Conservation (phyloP, 176 grass and related monocot species). For the Carex littledalei region DNA sequence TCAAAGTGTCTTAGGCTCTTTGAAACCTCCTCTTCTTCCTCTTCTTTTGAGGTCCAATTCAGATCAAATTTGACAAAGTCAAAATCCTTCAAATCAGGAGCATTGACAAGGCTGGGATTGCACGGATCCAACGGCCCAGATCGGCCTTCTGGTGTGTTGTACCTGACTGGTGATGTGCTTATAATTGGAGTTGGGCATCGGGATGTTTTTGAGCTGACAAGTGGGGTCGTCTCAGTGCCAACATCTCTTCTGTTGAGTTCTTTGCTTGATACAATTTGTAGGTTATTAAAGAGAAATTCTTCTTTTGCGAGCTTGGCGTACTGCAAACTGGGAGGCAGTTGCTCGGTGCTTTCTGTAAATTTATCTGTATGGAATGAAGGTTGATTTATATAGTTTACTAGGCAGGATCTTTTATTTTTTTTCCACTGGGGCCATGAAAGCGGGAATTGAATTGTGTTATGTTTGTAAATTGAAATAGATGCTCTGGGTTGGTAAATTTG, state of each 20-base stretch:
- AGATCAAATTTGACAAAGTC: slow-evolving; percentile 78
- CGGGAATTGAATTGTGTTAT: not conserved
- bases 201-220: slow-evolving; percentile 32
- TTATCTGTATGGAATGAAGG: slow-evolving; percentile 54
- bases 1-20: slow-evolving; percentile 92
- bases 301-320: slow-evolving; percentile 50
- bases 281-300: slow-evolving; percentile 59
- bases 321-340: not conserved
- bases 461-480: not conserved
- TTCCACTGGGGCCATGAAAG: no score
- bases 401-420: not conserved
- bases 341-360: slow-evolving; percentile 72
- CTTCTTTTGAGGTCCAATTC: slow-evolving; percentile 91
- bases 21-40: slow-evolving; percentile 94
- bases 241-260: slow-evolving; percentile 22
- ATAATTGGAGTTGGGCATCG: slow-evolving; percentile 53
- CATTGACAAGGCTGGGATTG: slow-evolving; percentile 16
- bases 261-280: slow-evolving; percentile 34
- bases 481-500: not conserved
- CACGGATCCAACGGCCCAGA: slow-evolving; percentile 74
- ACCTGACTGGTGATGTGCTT: slow-evolving; percentile 67
- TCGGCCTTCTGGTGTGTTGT: slow-evolving; percentile 76
- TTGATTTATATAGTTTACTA: not conserved
- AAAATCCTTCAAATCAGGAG: slow-evolving; percentile 19
- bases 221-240: slow-evolving; percentile 80